Base-by-base conservation (phyloP, 2,329 filamentous ascomycete genomes). In the Trichoderma sp. region DNA sequence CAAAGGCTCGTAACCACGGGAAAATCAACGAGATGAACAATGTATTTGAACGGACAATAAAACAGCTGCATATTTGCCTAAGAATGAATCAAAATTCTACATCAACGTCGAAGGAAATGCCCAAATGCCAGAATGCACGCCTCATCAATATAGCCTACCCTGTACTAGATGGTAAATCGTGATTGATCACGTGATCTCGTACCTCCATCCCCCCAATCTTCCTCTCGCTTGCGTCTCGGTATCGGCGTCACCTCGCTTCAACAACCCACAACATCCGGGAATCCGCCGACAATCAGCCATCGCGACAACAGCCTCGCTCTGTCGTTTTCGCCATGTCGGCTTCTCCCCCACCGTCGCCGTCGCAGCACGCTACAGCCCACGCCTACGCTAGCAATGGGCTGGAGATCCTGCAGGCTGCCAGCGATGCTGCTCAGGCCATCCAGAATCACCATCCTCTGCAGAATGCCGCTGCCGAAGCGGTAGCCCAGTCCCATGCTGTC, bases 331-430 rank as follows among this genome's bases (percentile, higher is more conserved):
- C 65, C 73, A 77, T 78, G 77, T 76, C 76, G 50, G 73, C 72
- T 69, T 78, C 76, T 76, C 74, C 77, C 73, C 74, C 75, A 47
- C 68, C 73, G 23, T 73, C 74, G 26, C 75, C 76, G 53, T 74
- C 74, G 43, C 75, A 74, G 43, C 72, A 73, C 32, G 76, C 80
- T 67, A 78, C 78, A 39, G 82, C 81, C 59, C 83, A 84, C 77
- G 81, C 79, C 71, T 85, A 84, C 74, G 83, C 83, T 65, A 84
- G 81, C 76, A 85, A 84, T 76, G 82, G 83, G 39, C 80, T 85
- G 61, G 82, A 84, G 74, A 84, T 84, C 68, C 80, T 85, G 39
- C 83, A 85, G 73, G 83, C 83, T 23, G 83, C 83, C 57, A 84
- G 81, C 73, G 83, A 84, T 72, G 83, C 83, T 23, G 83, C 82